Evolutionary conservation across 176 grass and related monocot genomes (phyloP).

Genomic region (Phragmites australis): DNA sequence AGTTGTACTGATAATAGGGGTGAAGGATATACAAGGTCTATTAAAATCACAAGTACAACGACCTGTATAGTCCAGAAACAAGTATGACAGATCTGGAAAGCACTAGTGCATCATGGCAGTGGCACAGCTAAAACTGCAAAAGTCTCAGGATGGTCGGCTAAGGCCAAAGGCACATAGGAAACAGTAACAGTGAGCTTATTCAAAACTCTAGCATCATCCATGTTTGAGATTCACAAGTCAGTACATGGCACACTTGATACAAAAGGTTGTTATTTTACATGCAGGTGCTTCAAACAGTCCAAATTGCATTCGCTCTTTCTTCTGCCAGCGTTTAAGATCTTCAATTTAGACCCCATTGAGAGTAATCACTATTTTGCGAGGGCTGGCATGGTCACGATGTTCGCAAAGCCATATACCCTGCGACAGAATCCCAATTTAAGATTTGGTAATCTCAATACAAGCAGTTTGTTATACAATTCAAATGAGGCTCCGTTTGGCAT

Average conservation of each 20-base stretch:
- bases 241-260: conserved; percentile 30
- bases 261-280: background rate
- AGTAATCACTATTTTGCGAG: conserved; percentile 85
- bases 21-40: no score
- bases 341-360: conserved; percentile 65
- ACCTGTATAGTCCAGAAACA: no score
- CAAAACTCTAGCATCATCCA: background rate
- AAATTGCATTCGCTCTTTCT: background rate
- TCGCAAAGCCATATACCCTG: conserved; percentile 95
- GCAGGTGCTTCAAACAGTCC: background rate
- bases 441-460: background rate
- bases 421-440: conserved; percentile 2
- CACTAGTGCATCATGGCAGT: background rate
- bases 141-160: background rate
- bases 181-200: background rate
- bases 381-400: conserved; percentile 75
- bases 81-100: no score
- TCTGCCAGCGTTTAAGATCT: background rate
- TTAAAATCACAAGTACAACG: no score
- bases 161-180: background rate
- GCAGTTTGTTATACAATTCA: background rate
- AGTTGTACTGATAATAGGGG: no score
- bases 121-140: no score
- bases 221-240: conserved; percentile 13
- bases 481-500: no score